Base-by-base conservation (phyloP, 192 early-diverging fungal genomes). In the Allomyces macrogynus region DNA sequence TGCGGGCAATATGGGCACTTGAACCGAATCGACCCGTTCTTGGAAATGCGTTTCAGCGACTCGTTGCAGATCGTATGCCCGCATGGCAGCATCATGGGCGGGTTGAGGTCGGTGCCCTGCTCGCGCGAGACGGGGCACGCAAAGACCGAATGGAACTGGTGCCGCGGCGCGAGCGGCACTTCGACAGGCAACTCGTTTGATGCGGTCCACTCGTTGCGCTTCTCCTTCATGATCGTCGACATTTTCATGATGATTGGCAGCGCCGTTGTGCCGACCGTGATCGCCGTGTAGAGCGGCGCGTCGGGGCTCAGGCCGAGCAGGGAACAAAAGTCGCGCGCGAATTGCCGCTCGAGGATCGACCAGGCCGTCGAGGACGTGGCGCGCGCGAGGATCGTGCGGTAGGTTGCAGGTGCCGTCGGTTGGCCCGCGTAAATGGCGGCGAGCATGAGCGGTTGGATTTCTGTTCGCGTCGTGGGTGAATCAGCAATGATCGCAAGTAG, bases 1-100 rank as follows among this genome's bases (percentile, higher is more conserved):
- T 75, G 75, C 10, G 96, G 96, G 67, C 96, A 99, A 74, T 99
- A 99, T 12, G 94, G 94, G 69, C 96, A 99, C 70, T 99, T 99
- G 77, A 97, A 92, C 49, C 89, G 72, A 9, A 73, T 64, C 80
- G 71, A 60, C 74, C 76, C 68, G 18, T 86, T 87, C 66, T 88
- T 86, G 42, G 87, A 80, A 23, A 99, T 81, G 66, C 89, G 81
- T 10, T 78, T 76, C 64, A 99, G 74, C 72, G 87, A 89, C 69
- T 92, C 95, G 70, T 89, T 85, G 76, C 89, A 91, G 43, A 99
- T 84, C 0, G 97, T 91, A 70, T 99, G 96, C 16, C 96, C 96
- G 73, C 96, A 99, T 1, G 78, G 77, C 86, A 99, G 84, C 89
- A 91, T 90, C 91, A 95, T 97, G 0, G 96, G 96, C 60, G 94